phyloP scores from a whole-genome alignment of 148 eudicot species.

The Agrostemma githago region DNA sequence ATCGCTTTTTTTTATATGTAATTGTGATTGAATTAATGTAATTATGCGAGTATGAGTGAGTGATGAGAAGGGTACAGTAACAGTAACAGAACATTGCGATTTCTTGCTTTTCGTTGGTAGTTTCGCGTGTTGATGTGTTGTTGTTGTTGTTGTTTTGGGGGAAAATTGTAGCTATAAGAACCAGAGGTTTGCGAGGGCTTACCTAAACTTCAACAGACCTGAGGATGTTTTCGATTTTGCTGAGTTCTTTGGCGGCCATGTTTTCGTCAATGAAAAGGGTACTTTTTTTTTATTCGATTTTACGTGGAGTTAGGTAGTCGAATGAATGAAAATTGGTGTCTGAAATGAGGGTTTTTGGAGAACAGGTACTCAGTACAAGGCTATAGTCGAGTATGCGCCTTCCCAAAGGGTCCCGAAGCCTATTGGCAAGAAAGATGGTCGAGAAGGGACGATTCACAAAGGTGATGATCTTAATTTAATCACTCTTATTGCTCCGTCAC shows the following conservation, averaged over 20 bases:
- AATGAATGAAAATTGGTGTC: not conserved
- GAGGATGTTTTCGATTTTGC: conserved; percentile 44
- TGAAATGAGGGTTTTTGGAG: not conserved
- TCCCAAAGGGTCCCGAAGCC: conserved; percentile 41
- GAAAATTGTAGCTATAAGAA: conserved; percentile 32
- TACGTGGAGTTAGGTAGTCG: not conserved
- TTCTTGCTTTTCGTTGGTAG: not conserved
- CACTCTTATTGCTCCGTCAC: not conserved
- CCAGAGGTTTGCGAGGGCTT: conserved; percentile 38
- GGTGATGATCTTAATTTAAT: conserved; percentile 16
- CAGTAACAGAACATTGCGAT: not conserved
- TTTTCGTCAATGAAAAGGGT: conserved; percentile 55
- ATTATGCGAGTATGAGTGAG: not conserved
- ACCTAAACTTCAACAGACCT: conserved; percentile 38
- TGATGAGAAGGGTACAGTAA: too few species aligned
- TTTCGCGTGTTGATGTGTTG: not conserved
- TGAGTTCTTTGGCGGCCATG: conserved; percentile 45
- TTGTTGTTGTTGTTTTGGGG: not conserved
- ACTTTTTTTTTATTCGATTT: not conserved
- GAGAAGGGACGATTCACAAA: conserved; percentile 47
- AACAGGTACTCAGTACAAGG: conserved; percentile 43
- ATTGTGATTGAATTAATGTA: not conserved
- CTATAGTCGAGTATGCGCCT: conserved; percentile 47
- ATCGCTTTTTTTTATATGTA: not conserved
- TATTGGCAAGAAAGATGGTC: conserved; percentile 41